Evolutionary conservation across 768 basidiomycete species (phyloP).

Genomic region (Crepidotus variabilis): DNA sequence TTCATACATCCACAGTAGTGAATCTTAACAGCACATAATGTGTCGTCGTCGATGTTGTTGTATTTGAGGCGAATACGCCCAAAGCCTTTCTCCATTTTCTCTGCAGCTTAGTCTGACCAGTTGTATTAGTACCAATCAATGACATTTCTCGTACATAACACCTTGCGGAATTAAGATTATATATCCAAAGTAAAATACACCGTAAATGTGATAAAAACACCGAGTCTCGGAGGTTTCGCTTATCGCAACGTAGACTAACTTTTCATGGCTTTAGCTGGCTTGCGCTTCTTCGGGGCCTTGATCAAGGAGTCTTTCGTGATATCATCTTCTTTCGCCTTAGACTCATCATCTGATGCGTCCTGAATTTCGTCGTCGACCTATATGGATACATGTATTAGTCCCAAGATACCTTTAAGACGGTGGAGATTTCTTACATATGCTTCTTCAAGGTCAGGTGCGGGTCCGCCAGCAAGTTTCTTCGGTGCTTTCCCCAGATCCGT

Average conservation of each 20-base stretch:
- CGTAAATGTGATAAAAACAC: no score
- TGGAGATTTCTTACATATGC: constrained; percentile 50
- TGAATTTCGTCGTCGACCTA: constrained; percentile 28
- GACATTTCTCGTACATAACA: no score
- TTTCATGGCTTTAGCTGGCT: constrained; percentile 18
- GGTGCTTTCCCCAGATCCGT: constrained; percentile 72
- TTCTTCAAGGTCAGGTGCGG: constrained; percentile 89
- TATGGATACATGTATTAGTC: constrained; percentile 2
- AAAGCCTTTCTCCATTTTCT: no score
- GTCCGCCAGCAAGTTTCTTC: constrained; percentile 74
- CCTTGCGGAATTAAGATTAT: no score
- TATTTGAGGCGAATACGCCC: no score
- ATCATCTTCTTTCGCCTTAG: constrained; percentile 36
- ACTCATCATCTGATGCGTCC: constrained; percentile 36
- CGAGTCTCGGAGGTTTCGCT: background rate
- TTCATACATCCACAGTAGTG: no score
- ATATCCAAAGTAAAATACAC: no score
- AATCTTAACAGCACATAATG: no score
- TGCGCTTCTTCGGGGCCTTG: constrained; percentile 48
- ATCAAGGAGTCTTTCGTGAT: constrained; percentile 57
- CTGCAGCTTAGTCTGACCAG: no score
- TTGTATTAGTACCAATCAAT: no score
- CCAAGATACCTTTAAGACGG: background rate
- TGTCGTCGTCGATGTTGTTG: no score
- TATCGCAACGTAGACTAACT: constrained; percentile 6